Evolutionary conservation across 305 asterid species (phyloP), one percentile per base, ranked within the genome.

Genomic region (Rubia occidens): DNA sequence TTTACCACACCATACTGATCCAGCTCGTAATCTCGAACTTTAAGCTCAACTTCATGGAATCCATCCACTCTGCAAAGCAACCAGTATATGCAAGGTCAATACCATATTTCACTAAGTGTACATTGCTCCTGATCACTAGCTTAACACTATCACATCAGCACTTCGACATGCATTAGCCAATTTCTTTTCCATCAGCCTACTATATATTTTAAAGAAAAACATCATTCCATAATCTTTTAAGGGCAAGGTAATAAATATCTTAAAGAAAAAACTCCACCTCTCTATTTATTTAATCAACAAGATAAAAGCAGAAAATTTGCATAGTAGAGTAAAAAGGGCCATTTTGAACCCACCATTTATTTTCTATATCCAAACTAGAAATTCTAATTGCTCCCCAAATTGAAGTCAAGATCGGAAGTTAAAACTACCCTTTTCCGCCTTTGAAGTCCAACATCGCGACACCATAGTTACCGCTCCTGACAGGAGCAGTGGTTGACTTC

Each of bases 1-100:
- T 94, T 94, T 62, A 94, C 96, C 45, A 94, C 99, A 6, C 95
- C 96, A 70, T 86, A 94, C 76, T 94, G 97, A 82, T 94, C 99
- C 85, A 90, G 80, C 75, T 90, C 99, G 49, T 87, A 90, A 82
- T 94, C 99, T 70, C 95, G 82, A 42, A 94, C 99, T 81, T 90
- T 86, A 67, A 90, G 85, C 79, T 89, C 93, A 44, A 90, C 75
- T 71, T 89, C 91, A 78, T 89, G 91, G 75, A 84, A 90, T 24
- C 73, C 79, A 21, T 51, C 72, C 89, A 85, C 85, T 77, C 95
- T 94, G 86, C 65, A 72, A 82, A 81, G 24, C 72, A 56, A 60
- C 18, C 68, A 54, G 56, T 6, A 53, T 13, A 77, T 43, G 37
- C 37, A 18, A 62, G 71, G 55, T 58, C 67, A n/a, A 59, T 39